Evolutionary conservation across 768 basidiomycete genomes (phyloP).

Genomic region (Agaricus sinodeliciosus): DNA sequence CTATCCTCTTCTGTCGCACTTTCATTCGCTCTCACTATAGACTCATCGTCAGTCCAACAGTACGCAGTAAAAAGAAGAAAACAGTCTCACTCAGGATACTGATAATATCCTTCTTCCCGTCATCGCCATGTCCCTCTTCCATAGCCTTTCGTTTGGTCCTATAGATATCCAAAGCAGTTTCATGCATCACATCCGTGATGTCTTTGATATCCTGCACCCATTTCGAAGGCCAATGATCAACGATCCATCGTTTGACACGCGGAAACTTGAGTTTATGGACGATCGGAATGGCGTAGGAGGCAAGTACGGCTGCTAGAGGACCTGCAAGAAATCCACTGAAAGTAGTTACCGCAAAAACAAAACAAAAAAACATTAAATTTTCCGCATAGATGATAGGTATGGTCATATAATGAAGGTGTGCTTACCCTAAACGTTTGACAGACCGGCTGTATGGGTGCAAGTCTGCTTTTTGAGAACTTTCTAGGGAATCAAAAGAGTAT

Average conservation of each 20-base stretch:
- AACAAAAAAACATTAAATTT: too few species aligned
- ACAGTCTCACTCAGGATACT: constrained; percentile 33
- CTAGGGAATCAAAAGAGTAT: constrained; percentile 34
- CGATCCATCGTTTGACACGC: constrained; percentile 6
- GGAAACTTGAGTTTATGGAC: background rate
- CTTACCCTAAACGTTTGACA: constrained; percentile 25
- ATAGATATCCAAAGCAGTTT: constrained; percentile 29
- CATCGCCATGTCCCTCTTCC: constrained; percentile 25
- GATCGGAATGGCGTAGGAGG: background rate
- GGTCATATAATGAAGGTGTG: too few species aligned
- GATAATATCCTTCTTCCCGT: constrained; percentile 37
- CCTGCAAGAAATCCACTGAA: constrained; percentile 1
- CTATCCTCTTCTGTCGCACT: constrained; percentile 23
- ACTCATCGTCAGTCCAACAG: background rate
- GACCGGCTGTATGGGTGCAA: constrained; percentile 25
- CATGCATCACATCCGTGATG: constrained; percentile 28
- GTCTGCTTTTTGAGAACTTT: constrained; percentile 14
- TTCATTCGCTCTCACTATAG: constrained; percentile 34
- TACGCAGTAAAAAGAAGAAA: too few species aligned
- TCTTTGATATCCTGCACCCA: constrained; percentile 24
- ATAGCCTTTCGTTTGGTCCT: constrained; percentile 29
- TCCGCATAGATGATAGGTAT: too few species aligned
- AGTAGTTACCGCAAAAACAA: too few species aligned
- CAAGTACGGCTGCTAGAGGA: background rate
- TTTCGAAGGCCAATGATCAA: constrained; percentile 13